Evolutionary conservation across 2,329 filamentous ascomycete species (phyloP).

Genomic region (Chaetomiaceae sp.): DNA sequence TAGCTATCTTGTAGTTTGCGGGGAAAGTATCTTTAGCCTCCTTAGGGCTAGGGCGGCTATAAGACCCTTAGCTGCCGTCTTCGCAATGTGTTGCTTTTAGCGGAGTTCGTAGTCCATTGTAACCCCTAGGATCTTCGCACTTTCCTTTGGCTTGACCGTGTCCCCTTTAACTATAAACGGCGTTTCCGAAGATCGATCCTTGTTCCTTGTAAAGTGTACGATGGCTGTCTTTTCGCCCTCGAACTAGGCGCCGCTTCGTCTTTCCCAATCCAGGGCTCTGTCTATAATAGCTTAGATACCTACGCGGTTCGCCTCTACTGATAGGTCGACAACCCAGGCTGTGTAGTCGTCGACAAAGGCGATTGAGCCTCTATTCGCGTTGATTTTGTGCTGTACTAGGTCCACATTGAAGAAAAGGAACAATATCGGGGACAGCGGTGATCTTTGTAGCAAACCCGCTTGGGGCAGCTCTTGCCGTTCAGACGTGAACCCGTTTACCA

Average conservation of each 20-base stretch:
- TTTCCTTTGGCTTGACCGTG: constrained; percentile 3
- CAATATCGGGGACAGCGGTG: not conserved
- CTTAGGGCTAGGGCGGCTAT: constrained; percentile 20
- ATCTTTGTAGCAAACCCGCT: not conserved
- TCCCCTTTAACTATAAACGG: constrained; percentile 24
- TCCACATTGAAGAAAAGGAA: not conserved
- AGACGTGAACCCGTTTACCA: not conserved
- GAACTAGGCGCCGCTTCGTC: no score
- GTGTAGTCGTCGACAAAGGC: no score
- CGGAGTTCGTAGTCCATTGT: constrained; percentile 15
- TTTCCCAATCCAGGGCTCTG: no score
- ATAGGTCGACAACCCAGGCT: no score
- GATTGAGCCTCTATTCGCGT: no score
- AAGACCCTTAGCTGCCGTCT: constrained; percentile 11
- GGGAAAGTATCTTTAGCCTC: constrained; percentile 19
- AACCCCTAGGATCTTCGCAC: constrained; percentile 13
- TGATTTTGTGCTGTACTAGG: no score
- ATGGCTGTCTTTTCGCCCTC: no score
- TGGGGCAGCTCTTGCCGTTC: no score
- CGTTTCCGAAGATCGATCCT: not conserved
- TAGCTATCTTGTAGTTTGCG: constrained; percentile 18
- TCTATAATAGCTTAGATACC: no score
- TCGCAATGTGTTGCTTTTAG: constrained; percentile 13
- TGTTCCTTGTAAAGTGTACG: constrained; percentile 27
- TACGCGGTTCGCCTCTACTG: no score